These are phyloP conservation scores for Linnemannia schmuckeri DNA, from an alignment of 192 early-diverging fungal species.

Conservation along the genomic window DNA sequence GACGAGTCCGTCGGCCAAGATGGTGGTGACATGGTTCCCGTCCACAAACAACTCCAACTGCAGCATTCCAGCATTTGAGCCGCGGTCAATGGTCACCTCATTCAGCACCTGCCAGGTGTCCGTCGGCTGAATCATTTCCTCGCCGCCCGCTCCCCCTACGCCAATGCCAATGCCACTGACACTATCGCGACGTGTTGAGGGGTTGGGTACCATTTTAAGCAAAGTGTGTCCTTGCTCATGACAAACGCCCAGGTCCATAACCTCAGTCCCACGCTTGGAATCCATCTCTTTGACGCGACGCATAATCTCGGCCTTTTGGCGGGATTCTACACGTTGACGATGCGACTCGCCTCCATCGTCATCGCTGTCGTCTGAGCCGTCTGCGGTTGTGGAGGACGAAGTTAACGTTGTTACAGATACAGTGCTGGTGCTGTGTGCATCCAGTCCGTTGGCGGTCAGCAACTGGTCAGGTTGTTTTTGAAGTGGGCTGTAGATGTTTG, in stretches of 20 bases:
- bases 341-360: neutral
- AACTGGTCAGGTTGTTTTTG: neutral
- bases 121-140: slow-evolving; percentile 52
- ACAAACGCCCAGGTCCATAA: slow-evolving; percentile 37
- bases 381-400: neutral
- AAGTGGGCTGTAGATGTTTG: slow-evolving; percentile 13
- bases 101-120: slow-evolving; percentile 92
- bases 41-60: slow-evolving; percentile 83
- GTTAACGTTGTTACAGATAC: neutral
- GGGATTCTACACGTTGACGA: neutral
- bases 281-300: slow-evolving; percentile 52
- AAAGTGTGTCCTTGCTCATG: slow-evolving; percentile 36
- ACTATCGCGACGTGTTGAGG: neutral
- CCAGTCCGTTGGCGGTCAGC: neutral
- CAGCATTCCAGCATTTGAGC: slow-evolving; percentile 89
- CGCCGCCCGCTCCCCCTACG: neutral
- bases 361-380: slow-evolving; percentile 4
- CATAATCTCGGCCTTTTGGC: slow-evolving; percentile 15
- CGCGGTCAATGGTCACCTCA: slow-evolving; percentile 93
- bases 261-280: slow-evolving; percentile 40
- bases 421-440: neutral
- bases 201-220: slow-evolving; percentile 22
- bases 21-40: slow-evolving; percentile 87
- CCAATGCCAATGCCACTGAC: neutral
- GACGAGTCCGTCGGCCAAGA: slow-evolving; percentile 95